Percentiles rank a stretch among this genome's conserved stretches.
These are phyloP conservation scores for Nakazawaea ambrosiae DNA, from an alignment of 805 yeast genomes.

Conservation along the genomic window DNA sequence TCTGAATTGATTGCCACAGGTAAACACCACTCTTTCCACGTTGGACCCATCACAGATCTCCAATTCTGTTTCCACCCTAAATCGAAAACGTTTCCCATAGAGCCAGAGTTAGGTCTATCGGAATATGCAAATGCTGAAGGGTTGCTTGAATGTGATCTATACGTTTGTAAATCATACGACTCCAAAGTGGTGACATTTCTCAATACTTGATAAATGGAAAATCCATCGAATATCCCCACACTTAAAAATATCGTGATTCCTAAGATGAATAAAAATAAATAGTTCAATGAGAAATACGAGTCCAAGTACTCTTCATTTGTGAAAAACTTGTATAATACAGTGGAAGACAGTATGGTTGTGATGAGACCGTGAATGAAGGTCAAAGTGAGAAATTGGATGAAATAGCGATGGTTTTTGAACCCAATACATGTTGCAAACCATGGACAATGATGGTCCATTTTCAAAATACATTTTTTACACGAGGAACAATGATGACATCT, in stretches of 20 bases:
- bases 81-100: conserved; percentile 66
- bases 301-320: conserved; percentile 29
- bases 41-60: conserved; percentile 65
- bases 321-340: conserved; percentile 44
- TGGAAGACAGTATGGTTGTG: conserved; percentile 32
- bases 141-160: conserved; percentile 30
- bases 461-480: conserved; percentile 37
- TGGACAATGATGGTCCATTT: conserved; percentile 57
- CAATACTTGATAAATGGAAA: conserved; percentile 52
- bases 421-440: conserved; percentile 94
- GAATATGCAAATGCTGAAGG: conserved; percentile 30
- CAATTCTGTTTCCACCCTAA: conserved; percentile 61
- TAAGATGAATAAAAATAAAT: conserved; percentile 53
- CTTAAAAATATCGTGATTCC: conserved; percentile 49
- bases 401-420: conserved; percentile 69
- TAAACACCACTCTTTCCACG: conserved; percentile 61
- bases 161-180: conserved; percentile 48
- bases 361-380: conserved; percentile 39
- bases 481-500: conserved; percentile 51
- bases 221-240: conserved; percentile 47
- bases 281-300: conserved; percentile 45
- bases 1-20: conserved; percentile 33
- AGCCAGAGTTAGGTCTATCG: conserved; percentile 33
- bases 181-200: conserved; percentile 80
- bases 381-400: conserved; percentile 64